Evolutionary conservation across 2,329 filamentous ascomycete genomes (phyloP).

Genomic region (Aspergillus intermedius): DNA sequence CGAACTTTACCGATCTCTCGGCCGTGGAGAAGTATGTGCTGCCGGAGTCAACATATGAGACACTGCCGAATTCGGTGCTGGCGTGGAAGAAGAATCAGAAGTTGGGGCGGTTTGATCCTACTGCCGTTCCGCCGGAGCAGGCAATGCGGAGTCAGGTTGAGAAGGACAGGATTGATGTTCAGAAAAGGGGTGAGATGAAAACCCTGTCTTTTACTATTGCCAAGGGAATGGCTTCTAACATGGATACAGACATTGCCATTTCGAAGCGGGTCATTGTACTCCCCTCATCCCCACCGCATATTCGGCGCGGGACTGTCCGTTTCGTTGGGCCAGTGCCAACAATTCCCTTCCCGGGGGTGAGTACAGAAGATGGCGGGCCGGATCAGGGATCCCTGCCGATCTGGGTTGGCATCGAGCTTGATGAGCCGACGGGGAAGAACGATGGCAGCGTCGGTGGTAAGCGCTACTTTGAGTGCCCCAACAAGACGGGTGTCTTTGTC

Average conservation of each 20-base stretch:
- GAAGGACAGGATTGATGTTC: constrained; percentile 54
- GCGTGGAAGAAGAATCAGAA: constrained; percentile 95
- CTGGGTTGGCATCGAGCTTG: constrained; percentile 56
- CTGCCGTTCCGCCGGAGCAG: constrained; percentile 66
- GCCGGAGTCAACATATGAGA: constrained; percentile 78
- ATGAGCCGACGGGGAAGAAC: constrained; percentile 61
- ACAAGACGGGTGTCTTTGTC: constrained; percentile 54
- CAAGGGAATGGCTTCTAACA: background rate
- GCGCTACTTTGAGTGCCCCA: constrained; percentile 51
- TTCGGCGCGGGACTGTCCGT: constrained; percentile 38
- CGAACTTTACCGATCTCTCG: constrained; percentile 74
- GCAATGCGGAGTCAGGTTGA: constrained; percentile 63
- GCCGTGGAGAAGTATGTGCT: constrained; percentile 85
- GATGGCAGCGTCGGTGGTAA: constrained; percentile 48
- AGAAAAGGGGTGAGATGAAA: constrained; percentile 52
- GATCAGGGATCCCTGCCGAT: constrained; percentile 23
- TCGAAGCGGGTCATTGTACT: constrained; percentile 39
- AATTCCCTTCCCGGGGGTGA: constrained; percentile 31
- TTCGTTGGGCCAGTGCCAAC: constrained; percentile 37
- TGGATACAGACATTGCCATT: constrained; percentile 34
- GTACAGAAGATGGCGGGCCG: constrained; percentile 10
- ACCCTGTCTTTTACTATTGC: background rate
- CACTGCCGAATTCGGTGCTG: constrained; percentile 78
- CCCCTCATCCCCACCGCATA: constrained; percentile 37
- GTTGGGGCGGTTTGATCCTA: constrained; percentile 90